Percentiles rank a stretch among this genome's conserved stretches.
Conservation (phyloP, 768 basidiomycete species). For the Paxillus involutus region DNA sequence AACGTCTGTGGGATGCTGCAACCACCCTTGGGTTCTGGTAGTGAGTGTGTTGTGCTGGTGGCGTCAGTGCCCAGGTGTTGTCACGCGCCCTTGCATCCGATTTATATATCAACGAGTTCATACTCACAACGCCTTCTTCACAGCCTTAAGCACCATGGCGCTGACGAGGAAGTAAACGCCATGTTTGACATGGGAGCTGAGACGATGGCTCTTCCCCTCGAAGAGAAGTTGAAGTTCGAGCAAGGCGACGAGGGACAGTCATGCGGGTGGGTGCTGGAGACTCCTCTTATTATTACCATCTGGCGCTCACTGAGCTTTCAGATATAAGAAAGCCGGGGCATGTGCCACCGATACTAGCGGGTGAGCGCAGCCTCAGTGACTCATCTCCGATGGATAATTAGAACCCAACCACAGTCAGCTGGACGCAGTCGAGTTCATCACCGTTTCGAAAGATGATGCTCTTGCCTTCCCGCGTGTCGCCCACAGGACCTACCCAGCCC, state of each 20-base stretch:
- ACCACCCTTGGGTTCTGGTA: conserved; percentile 20
- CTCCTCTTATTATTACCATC: background rate
- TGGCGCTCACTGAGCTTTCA: conserved; percentile 14
- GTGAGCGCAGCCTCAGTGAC: conserved; percentile 9
- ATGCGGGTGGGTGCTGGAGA: conserved; percentile 26
- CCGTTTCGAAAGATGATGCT: conserved; percentile 68
- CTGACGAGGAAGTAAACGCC: conserved; percentile 32
- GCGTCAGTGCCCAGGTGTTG: background rate
- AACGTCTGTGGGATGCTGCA: conserved; percentile 46
- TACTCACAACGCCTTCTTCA: background rate
- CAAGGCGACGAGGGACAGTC: conserved; percentile 37
- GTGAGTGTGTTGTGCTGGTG: conserved; percentile 17
- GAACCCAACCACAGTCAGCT: conserved; percentile 10
- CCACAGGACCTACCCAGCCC: too few relatives aligned
- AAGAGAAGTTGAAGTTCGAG: conserved; percentile 26
- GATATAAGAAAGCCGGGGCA: conserved; percentile 65
- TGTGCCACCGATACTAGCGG: conserved; percentile 64
- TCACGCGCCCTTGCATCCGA: background rate
- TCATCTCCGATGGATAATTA: background rate
- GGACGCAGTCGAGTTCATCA: conserved; percentile 64
- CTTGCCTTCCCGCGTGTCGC: conserved; percentile 43
- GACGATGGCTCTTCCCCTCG: too few relatives aligned
- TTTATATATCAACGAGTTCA: background rate
- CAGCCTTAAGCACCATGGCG: conserved; percentile 46
- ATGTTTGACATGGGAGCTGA: conserved; percentile 37